phyloP scores from a whole-genome alignment of 768 basidiomycete genomes.

The Favolaschia claudopus region DNA sequence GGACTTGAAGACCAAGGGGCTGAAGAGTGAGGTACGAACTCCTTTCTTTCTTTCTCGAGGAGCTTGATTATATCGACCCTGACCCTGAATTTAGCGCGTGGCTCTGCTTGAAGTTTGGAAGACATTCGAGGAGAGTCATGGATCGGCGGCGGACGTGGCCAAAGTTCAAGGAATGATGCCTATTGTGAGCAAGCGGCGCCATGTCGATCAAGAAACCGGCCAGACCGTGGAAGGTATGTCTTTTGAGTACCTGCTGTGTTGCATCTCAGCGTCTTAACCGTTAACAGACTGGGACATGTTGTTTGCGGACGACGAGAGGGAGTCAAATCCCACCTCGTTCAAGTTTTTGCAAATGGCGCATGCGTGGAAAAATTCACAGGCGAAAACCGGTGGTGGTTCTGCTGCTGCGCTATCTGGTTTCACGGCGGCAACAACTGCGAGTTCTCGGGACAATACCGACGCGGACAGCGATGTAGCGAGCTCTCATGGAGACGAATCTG shows the following conservation, averaged over 20 bases:
- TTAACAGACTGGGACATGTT: slow-evolving; percentile 91
- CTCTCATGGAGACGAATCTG: slow-evolving; percentile 51
- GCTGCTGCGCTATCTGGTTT: slow-evolving; percentile 56
- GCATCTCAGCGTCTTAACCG: neutral
- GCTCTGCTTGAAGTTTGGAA: slow-evolving; percentile 96
- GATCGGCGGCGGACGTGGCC: slow-evolving; percentile 72
- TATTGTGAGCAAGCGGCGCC: slow-evolving; percentile 82
- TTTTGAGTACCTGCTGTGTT: neutral
- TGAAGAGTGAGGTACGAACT: slow-evolving; percentile 85
- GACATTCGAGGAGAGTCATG: slow-evolving; percentile 85
- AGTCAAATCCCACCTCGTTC: slow-evolving; percentile 92
- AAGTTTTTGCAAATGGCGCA: slow-evolving; percentile 97
- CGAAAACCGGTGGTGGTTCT: slow-evolving; percentile 42
- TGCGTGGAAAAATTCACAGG: slow-evolving; percentile 77
- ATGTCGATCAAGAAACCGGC: slow-evolving; percentile 85
- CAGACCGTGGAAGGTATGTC: slow-evolving; percentile 83
- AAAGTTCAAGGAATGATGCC: slow-evolving; percentile 96
- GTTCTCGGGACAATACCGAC: slow-evolving; percentile 41
- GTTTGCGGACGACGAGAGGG: slow-evolving; percentile 95
- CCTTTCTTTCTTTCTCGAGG: neutral
- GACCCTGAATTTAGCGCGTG: slow-evolving; percentile 82
- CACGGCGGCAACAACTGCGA: slow-evolving; percentile 52
- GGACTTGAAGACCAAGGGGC: slow-evolving; percentile 78
- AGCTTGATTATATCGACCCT: neutral
- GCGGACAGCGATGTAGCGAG: slow-evolving; percentile 61